Evolutionary conservation across 2,329 filamentous ascomycete species (phyloP), one percentile per base, ranked within the genome.

Genomic region (Colletotrichum godetiae): DNA sequence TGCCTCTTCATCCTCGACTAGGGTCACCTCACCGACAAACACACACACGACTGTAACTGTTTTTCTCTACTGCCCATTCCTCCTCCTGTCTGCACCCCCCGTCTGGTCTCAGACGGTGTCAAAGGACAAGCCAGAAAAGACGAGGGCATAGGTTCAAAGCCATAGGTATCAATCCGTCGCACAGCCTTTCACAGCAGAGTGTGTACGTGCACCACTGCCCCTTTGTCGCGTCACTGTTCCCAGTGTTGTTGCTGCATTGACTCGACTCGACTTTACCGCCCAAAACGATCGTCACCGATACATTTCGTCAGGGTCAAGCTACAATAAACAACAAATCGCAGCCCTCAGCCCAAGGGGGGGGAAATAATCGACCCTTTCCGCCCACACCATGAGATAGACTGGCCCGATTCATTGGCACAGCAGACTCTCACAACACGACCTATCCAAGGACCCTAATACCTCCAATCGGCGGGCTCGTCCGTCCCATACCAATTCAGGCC

Each of bases 351-450:
- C 37, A 49, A 19, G 42, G 61, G 31, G 22, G 52, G 68, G 57
- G 63, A 59, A 35, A 33, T 24, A 55, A 63, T 66, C 58, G 58
- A 72, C 68, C 60, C 66, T 66, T 72, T 69, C 27, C 27, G 11
- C 59, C 46, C 80, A 78, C 84, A 85, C 79, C 79, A 88, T 87
- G 86, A 82, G 81, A 84, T 82, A 82, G 75, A 78, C 79, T 79
- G 82, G 79, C 76, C 77, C 77, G 76, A 76, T 77, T 79, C 76
- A 82, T 83, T 84, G 82, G 80, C 83, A 78, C 78, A 78, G 75
- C 55, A 73, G 33, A 66, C 60, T 55, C 57, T 58, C 69, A 59
- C 70, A 15, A 31, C 52, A 37, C 62, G 24, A 31, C 62, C 70
- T 53, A 56, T 49, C 56, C 42, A 68, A 69, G 69, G 59, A 63